These are phyloP conservation scores for Colletotrichum magnum DNA, from an alignment of 2,329 filamentous ascomycete genomes.

Conservation along the genomic window DNA sequence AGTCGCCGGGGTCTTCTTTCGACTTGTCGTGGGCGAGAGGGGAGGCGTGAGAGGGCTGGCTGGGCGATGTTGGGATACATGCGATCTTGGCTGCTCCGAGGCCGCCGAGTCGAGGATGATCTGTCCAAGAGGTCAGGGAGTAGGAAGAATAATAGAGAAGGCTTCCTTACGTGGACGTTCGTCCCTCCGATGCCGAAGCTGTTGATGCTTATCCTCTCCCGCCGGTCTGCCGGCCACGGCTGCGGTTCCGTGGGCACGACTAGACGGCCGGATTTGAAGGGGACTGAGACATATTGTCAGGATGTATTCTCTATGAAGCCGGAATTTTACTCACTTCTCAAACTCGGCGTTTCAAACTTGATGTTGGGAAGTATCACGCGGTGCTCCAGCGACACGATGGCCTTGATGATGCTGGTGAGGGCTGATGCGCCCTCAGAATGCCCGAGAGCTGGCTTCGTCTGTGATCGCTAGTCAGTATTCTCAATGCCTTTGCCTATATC, in stretches of 20 bases:
- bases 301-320: too few relatives aligned
- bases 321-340: constrained; percentile 17
- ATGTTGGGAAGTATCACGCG: constrained; percentile 39
- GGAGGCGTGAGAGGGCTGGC: constrained; percentile 23
- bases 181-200: constrained; percentile 57
- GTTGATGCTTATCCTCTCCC: constrained; percentile 52
- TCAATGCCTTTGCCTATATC: too few relatives aligned
- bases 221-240: constrained; percentile 45
- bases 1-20: constrained; percentile 1
- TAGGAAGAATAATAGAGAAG: too few relatives aligned
- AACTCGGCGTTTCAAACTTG: constrained; percentile 36
- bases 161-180: constrained; percentile 50
- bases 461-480: constrained; percentile 20
- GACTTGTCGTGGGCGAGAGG: neutral
- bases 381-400: constrained; percentile 44
- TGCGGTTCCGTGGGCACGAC: constrained; percentile 45
- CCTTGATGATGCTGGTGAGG: constrained; percentile 50
- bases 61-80: neutral
- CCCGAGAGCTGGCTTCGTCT: constrained; percentile 55
- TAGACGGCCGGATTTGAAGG: constrained; percentile 43
- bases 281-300: constrained; percentile 27
- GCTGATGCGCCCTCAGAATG: constrained; percentile 54
- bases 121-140: neutral
- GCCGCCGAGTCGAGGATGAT: constrained; percentile 29
- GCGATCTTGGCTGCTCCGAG: neutral